Conservation (phyloP, 169 alveolate species). For the Plasmodium gonderi region DNA sequence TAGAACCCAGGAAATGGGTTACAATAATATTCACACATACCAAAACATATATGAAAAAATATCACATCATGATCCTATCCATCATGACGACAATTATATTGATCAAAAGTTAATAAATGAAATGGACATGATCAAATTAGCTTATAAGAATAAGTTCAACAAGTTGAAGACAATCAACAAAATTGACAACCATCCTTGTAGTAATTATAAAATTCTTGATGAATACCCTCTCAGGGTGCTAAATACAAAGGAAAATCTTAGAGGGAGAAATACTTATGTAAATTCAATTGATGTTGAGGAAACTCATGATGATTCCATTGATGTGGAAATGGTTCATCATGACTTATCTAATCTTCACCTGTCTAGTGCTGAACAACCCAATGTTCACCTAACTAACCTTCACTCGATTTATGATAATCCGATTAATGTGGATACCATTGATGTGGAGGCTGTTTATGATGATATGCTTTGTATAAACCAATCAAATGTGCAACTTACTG, state of each 20-base stretch:
- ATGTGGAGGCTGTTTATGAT: too few species aligned
- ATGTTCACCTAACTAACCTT: too few species aligned
- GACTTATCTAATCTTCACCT: not conserved
- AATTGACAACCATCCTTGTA: not conserved
- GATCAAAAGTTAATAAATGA: conserved; percentile 20
- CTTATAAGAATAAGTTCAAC: conserved; percentile 15
- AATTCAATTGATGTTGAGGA: not conserved
- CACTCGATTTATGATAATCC: too few species aligned
- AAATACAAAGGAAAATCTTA: not conserved
- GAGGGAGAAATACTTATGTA: not conserved
- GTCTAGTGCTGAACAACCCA: too few species aligned
- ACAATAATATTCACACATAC: not conserved
- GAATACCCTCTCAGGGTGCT: not conserved
- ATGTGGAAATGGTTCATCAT: not conserved
- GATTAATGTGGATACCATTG: too few species aligned
- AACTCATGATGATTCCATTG: not conserved
- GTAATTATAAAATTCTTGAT: not conserved
- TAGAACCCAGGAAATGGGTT: not conserved
- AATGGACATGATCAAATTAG: conserved; percentile 19
- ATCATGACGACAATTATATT: not conserved
- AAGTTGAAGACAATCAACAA: not conserved
- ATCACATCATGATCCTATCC: not conserved
- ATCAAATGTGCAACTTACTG: not conserved
- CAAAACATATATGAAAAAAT: not conserved
- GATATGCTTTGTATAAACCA: too few species aligned